phyloP scores from a whole-genome alignment of 148 eudicot species.

The Bassia scoparia region DNA sequence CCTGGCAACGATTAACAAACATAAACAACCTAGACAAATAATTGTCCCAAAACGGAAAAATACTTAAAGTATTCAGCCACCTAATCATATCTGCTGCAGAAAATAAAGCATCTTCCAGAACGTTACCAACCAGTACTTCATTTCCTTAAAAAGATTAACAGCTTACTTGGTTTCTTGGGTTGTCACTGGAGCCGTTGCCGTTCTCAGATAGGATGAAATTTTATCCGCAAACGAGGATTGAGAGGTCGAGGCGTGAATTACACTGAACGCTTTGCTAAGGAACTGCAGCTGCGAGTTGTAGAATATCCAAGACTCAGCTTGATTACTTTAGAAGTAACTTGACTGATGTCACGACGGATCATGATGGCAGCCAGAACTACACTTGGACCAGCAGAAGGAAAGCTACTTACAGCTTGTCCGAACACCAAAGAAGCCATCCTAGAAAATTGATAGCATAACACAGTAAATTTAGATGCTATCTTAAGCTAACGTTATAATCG shows the following conservation, averaged over 20 bases:
- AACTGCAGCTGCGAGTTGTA: conserved; percentile 30
- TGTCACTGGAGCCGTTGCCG: conserved; percentile 38
- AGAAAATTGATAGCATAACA: conserved; percentile 2
- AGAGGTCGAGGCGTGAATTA: conserved; percentile 57
- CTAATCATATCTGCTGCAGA: background rate
- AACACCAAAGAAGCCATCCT: conserved; percentile 72
- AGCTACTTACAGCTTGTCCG: conserved; percentile 50
- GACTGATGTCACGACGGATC: conserved; percentile 37
- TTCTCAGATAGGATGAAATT: conserved; percentile 40
- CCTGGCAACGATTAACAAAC: conserved; percentile 34
- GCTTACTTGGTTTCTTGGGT: conserved; percentile 68
- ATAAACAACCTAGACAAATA: background rate
- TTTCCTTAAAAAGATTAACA: conserved; percentile 1
- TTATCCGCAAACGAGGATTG: conserved; percentile 42
- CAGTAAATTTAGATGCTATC: background rate
- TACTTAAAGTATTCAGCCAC: background rate
- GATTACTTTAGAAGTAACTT: conserved; percentile 46
- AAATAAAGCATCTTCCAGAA: background rate
- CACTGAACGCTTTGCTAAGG: conserved; percentile 37
- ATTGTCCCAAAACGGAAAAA: no score
- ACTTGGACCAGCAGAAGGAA: conserved; percentile 49
- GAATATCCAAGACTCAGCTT: conserved; percentile 32
- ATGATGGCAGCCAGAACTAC: conserved; percentile 34
- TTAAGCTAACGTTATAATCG: no score
- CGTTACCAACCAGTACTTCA: background rate